Evolutionary conservation across 2,329 filamentous ascomycete species (phyloP).

Genomic region (Phaeophleospora eucalypticola): DNA sequence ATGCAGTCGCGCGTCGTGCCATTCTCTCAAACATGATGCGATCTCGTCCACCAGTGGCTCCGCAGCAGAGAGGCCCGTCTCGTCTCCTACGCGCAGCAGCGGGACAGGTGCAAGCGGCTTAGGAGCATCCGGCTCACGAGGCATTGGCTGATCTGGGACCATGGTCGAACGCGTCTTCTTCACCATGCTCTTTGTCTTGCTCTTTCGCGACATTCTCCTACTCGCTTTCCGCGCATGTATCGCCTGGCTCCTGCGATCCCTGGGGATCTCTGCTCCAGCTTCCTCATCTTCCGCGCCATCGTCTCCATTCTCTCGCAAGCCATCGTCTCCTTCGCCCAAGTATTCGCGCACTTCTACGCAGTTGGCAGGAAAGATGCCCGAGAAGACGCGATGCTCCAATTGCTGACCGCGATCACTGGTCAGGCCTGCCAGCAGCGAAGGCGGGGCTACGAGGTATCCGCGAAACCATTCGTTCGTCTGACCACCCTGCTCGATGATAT

Average conservation of each 20-base stretch:
- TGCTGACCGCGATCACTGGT: constrained; percentile 89
- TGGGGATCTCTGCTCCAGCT: constrained; percentile 13
- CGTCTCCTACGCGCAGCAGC: constrained; percentile 95
- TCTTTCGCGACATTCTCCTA: constrained; percentile 28
- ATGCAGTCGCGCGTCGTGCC: constrained; percentile 96
- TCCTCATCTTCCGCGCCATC: constrained; percentile 45
- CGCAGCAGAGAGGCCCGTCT: constrained; percentile 81
- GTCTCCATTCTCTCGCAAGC: constrained; percentile 3
- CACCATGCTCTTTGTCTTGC: constrained; percentile 21
- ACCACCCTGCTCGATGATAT: constrained; percentile 95
- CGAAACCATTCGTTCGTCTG: constrained; percentile 83
- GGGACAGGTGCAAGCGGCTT: constrained; percentile 90
- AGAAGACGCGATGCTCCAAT: constrained; percentile 92
- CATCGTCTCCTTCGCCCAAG: constrained; percentile 58
- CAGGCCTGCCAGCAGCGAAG: constrained; percentile 84
- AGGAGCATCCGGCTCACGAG: constrained; percentile 62
- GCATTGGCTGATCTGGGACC: constrained; percentile 27
- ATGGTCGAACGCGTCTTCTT: constrained; percentile 22
- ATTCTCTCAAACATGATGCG: constrained; percentile 91
- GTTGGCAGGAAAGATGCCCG: constrained; percentile 92
- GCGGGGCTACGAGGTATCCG: constrained; percentile 90
- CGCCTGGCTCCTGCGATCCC: constrained; percentile 30
- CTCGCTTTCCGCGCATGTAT: constrained; percentile 28
- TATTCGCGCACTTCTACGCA: constrained; percentile 95
- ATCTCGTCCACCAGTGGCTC: constrained; percentile 97